These are phyloP conservation scores for Diaporthe sp. DNA, from an alignment of 2,329 filamentous ascomycete species.

Conservation along the genomic window DNA sequence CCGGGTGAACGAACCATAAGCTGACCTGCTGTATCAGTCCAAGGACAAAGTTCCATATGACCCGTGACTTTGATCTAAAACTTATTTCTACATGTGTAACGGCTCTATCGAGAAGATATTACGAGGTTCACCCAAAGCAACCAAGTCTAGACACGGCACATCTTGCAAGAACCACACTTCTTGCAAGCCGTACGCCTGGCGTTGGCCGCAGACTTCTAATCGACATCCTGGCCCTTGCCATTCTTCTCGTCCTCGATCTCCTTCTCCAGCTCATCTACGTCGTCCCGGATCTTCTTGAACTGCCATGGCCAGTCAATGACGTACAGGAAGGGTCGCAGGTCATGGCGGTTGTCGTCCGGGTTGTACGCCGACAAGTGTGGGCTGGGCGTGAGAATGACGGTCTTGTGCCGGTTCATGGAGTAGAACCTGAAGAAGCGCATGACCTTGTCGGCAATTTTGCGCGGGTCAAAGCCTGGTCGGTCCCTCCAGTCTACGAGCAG, in stretches of 20 bases:
- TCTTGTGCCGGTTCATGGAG: conserved; percentile 76
- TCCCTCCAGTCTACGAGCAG: conserved; percentile 56
- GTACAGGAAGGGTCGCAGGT: conserved; percentile 59
- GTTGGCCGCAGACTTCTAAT: conserved; percentile 6
- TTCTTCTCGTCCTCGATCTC: conserved; percentile 42
- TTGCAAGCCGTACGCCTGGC: background rate
- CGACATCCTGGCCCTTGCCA: conserved; percentile 13
- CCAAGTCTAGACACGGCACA: background rate
- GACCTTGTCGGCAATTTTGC: conserved; percentile 60
- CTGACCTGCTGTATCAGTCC: too few species aligned
- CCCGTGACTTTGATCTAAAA: too few species aligned
- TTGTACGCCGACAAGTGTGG: conserved; percentile 61
- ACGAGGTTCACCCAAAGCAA: background rate
- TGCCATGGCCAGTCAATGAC: conserved; percentile 56
- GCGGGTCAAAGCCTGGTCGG: conserved; percentile 48
- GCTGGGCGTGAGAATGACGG: conserved; percentile 70
- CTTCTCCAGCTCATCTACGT: conserved; percentile 52
- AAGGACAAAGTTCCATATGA: too few species aligned
- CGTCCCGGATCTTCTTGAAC: conserved; percentile 57
- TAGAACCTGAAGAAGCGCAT: conserved; percentile 64
- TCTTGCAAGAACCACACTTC: background rate
- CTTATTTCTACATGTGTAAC: too few species aligned
- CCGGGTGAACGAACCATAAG: too few species aligned
- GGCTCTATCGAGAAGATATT: background rate
- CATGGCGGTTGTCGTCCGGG: conserved; percentile 57